Conservation (phyloP, 306 rosid species). For the Elaeagnus macrophylla region DNA sequence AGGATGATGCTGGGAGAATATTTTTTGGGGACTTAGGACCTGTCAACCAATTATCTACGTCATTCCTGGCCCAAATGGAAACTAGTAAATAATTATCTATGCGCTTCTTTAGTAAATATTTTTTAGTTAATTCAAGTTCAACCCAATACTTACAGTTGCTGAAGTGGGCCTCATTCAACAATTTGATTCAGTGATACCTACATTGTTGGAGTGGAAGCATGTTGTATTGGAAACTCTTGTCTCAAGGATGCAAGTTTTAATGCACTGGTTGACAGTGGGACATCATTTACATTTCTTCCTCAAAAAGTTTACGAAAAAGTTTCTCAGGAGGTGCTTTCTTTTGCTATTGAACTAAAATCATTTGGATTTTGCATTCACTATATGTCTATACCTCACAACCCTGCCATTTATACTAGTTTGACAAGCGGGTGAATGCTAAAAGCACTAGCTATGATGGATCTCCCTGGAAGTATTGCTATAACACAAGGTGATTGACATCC, state of each 20-base stretch:
- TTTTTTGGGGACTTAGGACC: constrained; percentile 85
- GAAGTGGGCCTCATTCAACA: neutral
- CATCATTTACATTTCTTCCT: constrained; percentile 87
- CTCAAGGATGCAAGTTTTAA: constrained; percentile 52
- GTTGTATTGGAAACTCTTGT: constrained; percentile 59
- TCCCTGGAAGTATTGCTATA: constrained; percentile 86
- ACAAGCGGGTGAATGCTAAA: constrained; percentile 55
- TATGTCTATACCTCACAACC: constrained; percentile 21
- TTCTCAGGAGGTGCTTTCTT: constrained; percentile 51
- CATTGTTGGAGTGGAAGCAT: constrained; percentile 64
- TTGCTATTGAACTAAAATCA: constrained; percentile 12
- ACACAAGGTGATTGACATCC: constrained; percentile 42
- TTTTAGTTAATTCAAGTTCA: neutral
- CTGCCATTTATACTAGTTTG: constrained; percentile 47
- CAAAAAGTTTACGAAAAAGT: constrained; percentile 53
- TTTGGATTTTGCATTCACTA: neutral
- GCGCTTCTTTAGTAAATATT: neutral
- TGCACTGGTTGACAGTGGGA: constrained; percentile 78
- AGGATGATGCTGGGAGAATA: constrained; percentile 72
- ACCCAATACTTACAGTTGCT: neutral
- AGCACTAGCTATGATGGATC: constrained; percentile 43
- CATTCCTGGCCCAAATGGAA: constrained; percentile 66
- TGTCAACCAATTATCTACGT: constrained; percentile 56
- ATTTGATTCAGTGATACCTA: constrained; percentile 57
- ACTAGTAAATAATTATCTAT: constrained; percentile 33